Evolutionary conservation across 352 stramenopile genomes (phyloP), one percentile per base, ranked within the genome.

Genomic region (Phytophthora parvispora): DNA sequence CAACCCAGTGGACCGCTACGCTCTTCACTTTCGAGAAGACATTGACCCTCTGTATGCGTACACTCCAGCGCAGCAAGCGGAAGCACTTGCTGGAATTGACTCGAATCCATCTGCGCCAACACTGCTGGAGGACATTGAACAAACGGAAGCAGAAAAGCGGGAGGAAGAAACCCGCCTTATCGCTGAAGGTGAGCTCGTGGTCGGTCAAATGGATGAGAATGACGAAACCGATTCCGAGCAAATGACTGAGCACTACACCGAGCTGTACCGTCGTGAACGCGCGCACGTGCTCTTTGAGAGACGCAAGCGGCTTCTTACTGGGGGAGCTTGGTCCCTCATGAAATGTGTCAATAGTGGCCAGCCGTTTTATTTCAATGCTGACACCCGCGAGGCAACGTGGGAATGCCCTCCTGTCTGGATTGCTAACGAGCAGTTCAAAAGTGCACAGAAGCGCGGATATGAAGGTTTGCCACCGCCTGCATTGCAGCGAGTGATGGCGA

Each of bases 301-400:
- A 15, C 81, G 87, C 0, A 79, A 80, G 28, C 84, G 86, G 18
- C 74, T 80, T 58, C 47, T 95, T 13, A 91, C 83, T 3, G 88
- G 88, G 15, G 69, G 62, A 25, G 80, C 83, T 9, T 94, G 88
- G 88, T 62, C 81, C 20, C 36, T 90, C 13, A 77, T 85, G 62
- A 87, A 78, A 54, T 95, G 86, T 67, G 77, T 60, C 16, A 81
- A 89, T 42, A 93, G 84, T 34, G 77, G 76, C n/a, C 78, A 92
- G 31, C 82, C 78, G n/a, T 99, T 98, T 63, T 99, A 95, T 79
- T 98, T 94, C 60, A 99, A 99, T 72, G 67, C 57, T 24, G 93
- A 99, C 73, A 98, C 96, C 22, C 93, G 91, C 8, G 96, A 99
- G 86, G 94, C 95, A 28, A 87, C 89, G 38, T 99, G 94, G 95